Percentiles rank a stretch among this genome's conserved stretches.
These are phyloP conservation scores for Boletus patriciae DNA, from an alignment of 768 basidiomycete genomes.

Conservation along the genomic window DNA sequence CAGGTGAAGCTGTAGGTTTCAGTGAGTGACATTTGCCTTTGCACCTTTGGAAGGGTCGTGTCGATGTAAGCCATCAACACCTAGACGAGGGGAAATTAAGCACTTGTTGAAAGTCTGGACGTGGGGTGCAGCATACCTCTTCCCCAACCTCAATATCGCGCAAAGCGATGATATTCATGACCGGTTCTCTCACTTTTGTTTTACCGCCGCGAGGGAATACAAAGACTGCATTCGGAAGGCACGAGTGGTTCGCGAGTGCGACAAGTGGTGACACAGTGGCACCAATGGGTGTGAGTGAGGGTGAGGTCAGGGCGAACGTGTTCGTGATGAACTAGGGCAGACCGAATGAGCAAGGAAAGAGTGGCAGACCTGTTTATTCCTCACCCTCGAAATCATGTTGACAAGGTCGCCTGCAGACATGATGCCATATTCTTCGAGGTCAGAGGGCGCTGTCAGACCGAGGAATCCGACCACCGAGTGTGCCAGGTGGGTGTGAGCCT, in stretches of 20 bases:
- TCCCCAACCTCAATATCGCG: slow-evolving; percentile 61
- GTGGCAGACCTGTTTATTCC: slow-evolving; percentile 11
- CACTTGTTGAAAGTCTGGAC: background rate
- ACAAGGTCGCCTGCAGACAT: slow-evolving; percentile 61
- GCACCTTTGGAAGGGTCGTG: slow-evolving; percentile 61
- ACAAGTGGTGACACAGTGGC: slow-evolving; percentile 77
- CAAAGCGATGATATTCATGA: slow-evolving; percentile 74
- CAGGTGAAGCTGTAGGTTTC: slow-evolving; percentile 84
- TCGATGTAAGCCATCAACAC: slow-evolving; percentile 85
- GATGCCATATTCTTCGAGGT: slow-evolving; percentile 58
- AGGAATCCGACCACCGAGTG: slow-evolving; percentile 75
- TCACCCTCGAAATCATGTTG: slow-evolving; percentile 68
- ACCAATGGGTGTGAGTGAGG: slow-evolving; percentile 78
- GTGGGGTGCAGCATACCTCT: slow-evolving; percentile 51
- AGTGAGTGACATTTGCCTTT: slow-evolving; percentile 56
- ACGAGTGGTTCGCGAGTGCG: slow-evolving; percentile 87
- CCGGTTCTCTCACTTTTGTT: slow-evolving; percentile 46
- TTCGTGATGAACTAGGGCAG: slow-evolving; percentile 79
- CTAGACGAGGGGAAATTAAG: slow-evolving; percentile 37
- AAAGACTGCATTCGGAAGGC: slow-evolving; percentile 85
- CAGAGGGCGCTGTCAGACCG: slow-evolving; percentile 55
- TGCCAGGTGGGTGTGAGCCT: slow-evolving; percentile 67
- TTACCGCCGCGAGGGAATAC: slow-evolving; percentile 71
- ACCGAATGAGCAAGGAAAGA: slow-evolving; percentile 1
- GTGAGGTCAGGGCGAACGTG: slow-evolving; percentile 81